Conservation (phyloP, 768 basidiomycete genomes). For the Termitomyces sp. region DNA sequence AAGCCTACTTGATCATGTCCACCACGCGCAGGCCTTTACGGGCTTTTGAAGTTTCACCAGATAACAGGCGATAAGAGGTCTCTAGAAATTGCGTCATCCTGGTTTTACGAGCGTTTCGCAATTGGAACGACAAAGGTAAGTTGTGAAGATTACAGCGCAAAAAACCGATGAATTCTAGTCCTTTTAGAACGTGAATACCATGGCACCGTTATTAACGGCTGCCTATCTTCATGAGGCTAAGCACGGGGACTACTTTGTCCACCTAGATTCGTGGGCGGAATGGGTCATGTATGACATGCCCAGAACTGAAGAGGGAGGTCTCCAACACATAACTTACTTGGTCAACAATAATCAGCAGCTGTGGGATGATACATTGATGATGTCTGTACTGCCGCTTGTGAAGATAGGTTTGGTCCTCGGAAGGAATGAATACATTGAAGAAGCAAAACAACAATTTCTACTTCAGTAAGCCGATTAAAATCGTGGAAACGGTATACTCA, state of each 20-base stretch:
- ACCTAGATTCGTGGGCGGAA: conserved; percentile 44
- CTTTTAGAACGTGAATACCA: conserved; percentile 49
- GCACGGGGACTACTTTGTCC: conserved; percentile 26
- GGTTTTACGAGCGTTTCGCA: conserved; percentile 45
- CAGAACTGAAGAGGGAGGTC: conserved; percentile 36
- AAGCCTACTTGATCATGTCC: background rate
- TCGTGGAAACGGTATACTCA: background rate
- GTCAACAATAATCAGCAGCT: conserved; percentile 38
- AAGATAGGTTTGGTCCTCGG: conserved; percentile 52
- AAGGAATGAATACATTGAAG: conserved; percentile 43
- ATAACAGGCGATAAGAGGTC: conserved; percentile 31
- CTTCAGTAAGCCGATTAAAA: conserved; percentile 31
- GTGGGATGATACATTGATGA: conserved; percentile 58
- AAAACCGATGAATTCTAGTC: background rate
- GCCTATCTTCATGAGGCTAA: conserved; percentile 35
- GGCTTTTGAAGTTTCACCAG: conserved; percentile 33
- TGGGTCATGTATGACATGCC: conserved; percentile 46
- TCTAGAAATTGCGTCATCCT: conserved; percentile 34
- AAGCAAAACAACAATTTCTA: conserved; percentile 47
- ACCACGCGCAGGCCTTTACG: conserved; percentile 28
- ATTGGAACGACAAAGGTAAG: conserved; percentile 43
- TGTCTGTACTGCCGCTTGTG: conserved; percentile 49
- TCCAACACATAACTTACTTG: conserved; percentile 44
- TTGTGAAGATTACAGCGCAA: background rate
- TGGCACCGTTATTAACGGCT: conserved; percentile 44